Evolutionary conservation across 108 stramenopile species (phyloP), one percentile per base, ranked within the genome.

Genomic region (Cylindrotheca fusiformis): DNA sequence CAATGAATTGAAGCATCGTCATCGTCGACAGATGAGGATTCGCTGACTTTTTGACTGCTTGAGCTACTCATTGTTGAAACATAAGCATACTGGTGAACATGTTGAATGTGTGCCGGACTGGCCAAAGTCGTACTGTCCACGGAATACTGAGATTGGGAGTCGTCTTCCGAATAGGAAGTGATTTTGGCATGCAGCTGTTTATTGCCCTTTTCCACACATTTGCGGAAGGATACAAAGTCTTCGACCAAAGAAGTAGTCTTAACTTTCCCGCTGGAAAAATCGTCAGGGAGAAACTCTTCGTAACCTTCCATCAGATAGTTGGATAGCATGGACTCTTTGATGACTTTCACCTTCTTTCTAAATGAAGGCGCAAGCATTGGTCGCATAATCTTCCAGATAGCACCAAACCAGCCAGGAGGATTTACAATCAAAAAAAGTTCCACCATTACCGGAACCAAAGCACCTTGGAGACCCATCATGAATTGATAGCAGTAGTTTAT

Each of bases 341-440:
- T 71, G 31, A 80, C 65, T 52, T 67, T 67, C 21, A 80, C 74
- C 65, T 75, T 75, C 23, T 80, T 71, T 20, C 69, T 74, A 30
- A 80, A 75, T 2, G 71, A 65, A 4, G 56, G 29, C 0, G 68
- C 49, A 59, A 80, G 48, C 74, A 80, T 71, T 25, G 67, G 65
- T 47, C 72, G 71, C 73, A 80, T 80, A 20, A 75, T 75, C 3
- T 31, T 57, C 74, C 78, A 75, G 51, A 79, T 73, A 28, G 17
- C 55, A 19, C 44, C 72, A 55, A 82, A 82, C 74, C 76, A 82
- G 32, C 22, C 41, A 0, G 81, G 81, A 20, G 81, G 81, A 47
- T 82, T 77, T 14, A 82, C 81, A 51, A 82, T 78, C 24, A 82
- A 55, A 50, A 82, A 78, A 1, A 68, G 52, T 17, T 52, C 31